Evolutionary conservation across 768 basidiomycete genomes (phyloP).

Genomic region (Boletus patriciae): DNA sequence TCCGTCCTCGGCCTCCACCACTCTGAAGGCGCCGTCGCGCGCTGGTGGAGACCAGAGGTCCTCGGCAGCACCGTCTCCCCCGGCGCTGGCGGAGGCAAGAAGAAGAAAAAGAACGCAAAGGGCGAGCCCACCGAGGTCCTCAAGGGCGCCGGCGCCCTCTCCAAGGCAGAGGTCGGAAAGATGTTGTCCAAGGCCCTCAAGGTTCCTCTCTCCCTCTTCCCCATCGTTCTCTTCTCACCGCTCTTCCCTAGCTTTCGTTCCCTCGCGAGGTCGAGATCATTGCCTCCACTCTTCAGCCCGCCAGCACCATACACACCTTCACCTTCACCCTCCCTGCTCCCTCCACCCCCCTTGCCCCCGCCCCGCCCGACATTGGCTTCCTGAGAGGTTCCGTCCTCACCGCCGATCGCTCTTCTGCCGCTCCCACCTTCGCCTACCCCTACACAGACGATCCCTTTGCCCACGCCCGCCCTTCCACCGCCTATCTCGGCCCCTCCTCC

Average conservation of each 20-base stretch:
- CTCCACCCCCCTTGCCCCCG: constrained; percentile 72
- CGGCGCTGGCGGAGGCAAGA: constrained; percentile 77
- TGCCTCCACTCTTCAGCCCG: constrained; percentile 91
- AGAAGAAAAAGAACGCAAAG: constrained; percentile 63
- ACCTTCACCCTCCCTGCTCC: constrained; percentile 83
- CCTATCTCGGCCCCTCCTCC: constrained; percentile 78
- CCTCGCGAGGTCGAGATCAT: constrained; percentile 92
- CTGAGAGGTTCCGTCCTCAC: constrained; percentile 76
- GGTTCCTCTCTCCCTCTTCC: constrained; percentile 40
- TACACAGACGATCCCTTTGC: constrained; percentile 74
- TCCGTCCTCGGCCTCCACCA: constrained; percentile 80
- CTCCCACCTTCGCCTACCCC: constrained; percentile 66
- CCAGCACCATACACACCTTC: constrained; percentile 90
- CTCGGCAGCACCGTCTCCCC: constrained; percentile 86
- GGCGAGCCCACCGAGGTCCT: constrained; percentile 52
- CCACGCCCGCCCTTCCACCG: constrained; percentile 68
- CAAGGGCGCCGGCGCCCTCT: constrained; percentile 78
- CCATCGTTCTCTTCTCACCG: background rate
- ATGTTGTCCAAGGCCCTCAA: constrained; percentile 91
- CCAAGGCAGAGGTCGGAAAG: constrained; percentile 84
- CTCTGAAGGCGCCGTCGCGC: constrained; percentile 77
- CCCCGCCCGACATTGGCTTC: constrained; percentile 57
- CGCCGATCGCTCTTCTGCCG: constrained; percentile 62
- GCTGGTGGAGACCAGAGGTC: constrained; percentile 92
- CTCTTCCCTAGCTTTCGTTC: constrained; percentile 68